Evolutionary conservation across 2,329 filamentous ascomycete genomes (phyloP), one percentile per base, ranked within the genome.

Genomic region (Zasmidium angulare): DNA sequence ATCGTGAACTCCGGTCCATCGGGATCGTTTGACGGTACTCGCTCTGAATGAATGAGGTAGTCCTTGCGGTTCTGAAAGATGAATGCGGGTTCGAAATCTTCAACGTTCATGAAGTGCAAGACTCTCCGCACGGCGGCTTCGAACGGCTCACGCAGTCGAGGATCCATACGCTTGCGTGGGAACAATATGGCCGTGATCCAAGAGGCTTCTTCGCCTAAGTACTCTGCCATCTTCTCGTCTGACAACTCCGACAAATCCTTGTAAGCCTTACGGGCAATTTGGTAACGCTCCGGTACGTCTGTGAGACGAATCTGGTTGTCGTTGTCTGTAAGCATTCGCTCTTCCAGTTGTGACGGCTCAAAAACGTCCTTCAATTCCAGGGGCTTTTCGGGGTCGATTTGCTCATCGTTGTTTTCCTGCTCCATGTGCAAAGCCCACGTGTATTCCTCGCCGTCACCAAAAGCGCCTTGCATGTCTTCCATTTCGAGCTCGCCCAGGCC

Each of bases 21-120:
- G 9, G 84, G 83, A 65, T 93, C 88, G 58, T 87, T 86, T 6
- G 84, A 82, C 43, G 82, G 79, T n/a, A 82, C 77, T 71, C 90
- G 92, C 65, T 88, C 88, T 22, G 90, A 89, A 70, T 98, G 91
- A 58, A 99, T 96, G 47, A 99, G 84, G 72, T 98, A 99, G 74
- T 99, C 95, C 76, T 97, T 96, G 62, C 95, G 91, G 72, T 99
- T 95, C 74, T 97, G 93, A 75, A 97, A 97, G 67, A 99, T 95
- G 74, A 96, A 99, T 0, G 95, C 93, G 1, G 97, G 92, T 75
- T 99, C 95, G 68, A 93, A 91, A 67, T 96, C 91, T 65, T 98
- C 93, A 2, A 93, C 86, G 53, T 96, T 91, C 76, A 99, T 91
- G 72, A 98, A 97, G 69, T 97, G 91, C 43, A 99, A 83, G 11